Conservation (phyloP, 495 filamentous ascomycete genomes). For the Viridothelium virens region DNA sequence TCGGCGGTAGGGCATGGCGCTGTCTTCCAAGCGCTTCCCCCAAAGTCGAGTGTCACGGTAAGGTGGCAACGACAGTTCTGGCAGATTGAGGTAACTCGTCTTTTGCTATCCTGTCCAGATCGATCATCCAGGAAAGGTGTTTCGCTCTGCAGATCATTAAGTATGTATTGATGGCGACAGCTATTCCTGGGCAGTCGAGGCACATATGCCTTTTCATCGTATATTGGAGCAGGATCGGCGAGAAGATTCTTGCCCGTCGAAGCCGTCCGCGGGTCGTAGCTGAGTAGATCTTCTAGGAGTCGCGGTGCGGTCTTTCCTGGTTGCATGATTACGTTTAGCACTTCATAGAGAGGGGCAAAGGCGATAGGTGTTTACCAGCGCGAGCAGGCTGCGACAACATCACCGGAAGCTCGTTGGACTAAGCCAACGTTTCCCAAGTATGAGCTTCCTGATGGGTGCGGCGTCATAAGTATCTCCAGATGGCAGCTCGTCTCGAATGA, state of each 20-base stretch:
- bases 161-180: slow-evolving; percentile 51
- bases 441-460: neutral
- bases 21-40: neutral
- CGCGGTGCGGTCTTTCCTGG: slow-evolving; percentile 58
- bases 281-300: slow-evolving; percentile 49
- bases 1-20: slow-evolving; percentile 32
- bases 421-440: neutral
- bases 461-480: neutral
- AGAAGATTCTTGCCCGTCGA: slow-evolving; percentile 47
- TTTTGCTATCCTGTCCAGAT: slow-evolving; percentile 35
- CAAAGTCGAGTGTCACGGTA: slow-evolving; percentile 43
- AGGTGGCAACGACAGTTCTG: slow-evolving; percentile 50
- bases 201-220: slow-evolving; percentile 25
- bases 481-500: neutral
- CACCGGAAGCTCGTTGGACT: neutral
- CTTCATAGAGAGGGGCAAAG: neutral
- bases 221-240: slow-evolving; percentile 44
- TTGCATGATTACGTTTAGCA: neutral
- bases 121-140: slow-evolving; percentile 37
- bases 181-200: slow-evolving; percentile 28
- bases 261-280: slow-evolving; percentile 48
- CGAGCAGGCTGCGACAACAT: neutral
- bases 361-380: neutral
- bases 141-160: slow-evolving; percentile 47
- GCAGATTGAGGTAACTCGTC: slow-evolving; percentile 50